phyloP scores from a whole-genome alignment of 2,329 filamentous ascomycete genomes.

The Chrysosporium queenslandicum region DNA sequence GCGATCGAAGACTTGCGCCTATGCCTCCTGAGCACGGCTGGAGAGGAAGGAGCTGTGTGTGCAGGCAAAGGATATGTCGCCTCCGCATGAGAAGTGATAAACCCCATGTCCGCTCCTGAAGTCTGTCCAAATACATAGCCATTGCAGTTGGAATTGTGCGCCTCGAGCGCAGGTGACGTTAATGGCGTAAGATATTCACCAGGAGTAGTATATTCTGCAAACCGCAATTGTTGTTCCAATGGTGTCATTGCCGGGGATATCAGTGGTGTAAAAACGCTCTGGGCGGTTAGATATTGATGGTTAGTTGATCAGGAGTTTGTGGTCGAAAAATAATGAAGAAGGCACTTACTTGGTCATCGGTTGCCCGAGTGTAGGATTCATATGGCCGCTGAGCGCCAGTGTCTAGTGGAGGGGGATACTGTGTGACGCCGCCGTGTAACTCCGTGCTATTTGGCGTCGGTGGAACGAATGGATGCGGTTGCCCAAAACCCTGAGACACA shows the following conservation, averaged over 20 bases:
- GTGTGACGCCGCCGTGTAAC: constrained; percentile 36
- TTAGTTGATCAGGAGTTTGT: background rate
- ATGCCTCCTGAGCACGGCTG: constrained; percentile 30
- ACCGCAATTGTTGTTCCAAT: constrained; percentile 38
- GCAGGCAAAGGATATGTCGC: constrained; percentile 23
- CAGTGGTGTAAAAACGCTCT: constrained; percentile 42
- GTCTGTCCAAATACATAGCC: constrained; percentile 29
- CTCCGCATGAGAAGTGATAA: constrained; percentile 36
- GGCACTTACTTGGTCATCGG: constrained; percentile 36
- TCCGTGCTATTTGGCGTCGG: constrained; percentile 43
- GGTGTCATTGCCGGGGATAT: constrained; percentile 44
- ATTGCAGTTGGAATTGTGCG: constrained; percentile 32
- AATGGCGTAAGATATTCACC: constrained; percentile 43
- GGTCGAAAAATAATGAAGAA: background rate
- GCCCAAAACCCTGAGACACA: constrained; percentile 16
- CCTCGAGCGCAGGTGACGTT: constrained; percentile 43
- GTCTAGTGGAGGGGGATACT: constrained; percentile 34
- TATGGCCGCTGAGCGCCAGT: constrained; percentile 34
- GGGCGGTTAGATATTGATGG: constrained; percentile 5
- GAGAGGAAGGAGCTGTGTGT: constrained; percentile 27
- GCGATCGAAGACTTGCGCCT: constrained; percentile 31
- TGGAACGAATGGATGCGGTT: constrained; percentile 29
- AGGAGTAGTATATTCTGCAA: constrained; percentile 40
- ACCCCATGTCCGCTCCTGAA: constrained; percentile 32
- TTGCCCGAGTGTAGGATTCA: constrained; percentile 35